phyloP scores from a whole-genome alignment of 345 rosid species.

The Acer saccharum region DNA sequence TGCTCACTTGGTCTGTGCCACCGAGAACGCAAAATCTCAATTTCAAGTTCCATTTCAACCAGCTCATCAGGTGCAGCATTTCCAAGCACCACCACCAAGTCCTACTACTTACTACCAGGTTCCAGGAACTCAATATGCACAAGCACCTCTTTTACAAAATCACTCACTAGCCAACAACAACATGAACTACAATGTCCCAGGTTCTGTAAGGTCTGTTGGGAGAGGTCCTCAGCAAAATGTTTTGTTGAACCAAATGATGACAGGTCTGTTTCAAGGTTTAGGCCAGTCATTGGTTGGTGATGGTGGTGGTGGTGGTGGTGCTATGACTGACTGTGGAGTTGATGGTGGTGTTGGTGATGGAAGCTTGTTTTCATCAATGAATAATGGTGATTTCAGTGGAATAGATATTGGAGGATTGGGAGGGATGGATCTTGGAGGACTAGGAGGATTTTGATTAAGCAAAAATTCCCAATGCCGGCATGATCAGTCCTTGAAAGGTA shows the following conservation, averaged over 20 bases:
- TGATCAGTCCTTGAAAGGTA: too few species aligned
- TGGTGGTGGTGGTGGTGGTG: not conserved
- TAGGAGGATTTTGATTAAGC: not conserved
- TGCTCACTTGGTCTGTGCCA: slow-evolving; percentile 48
- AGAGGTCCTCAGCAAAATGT: not conserved
- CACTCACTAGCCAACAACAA: not conserved
- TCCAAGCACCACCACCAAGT: slow-evolving; percentile 2
- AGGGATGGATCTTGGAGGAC: not conserved
- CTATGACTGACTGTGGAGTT: not conserved
- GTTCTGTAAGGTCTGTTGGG: not conserved
- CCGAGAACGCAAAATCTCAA: slow-evolving; percentile 3
- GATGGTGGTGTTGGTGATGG: not conserved
- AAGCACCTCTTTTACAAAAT: slow-evolving; percentile 1
- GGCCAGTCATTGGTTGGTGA: not conserved
- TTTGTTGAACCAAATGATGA: not conserved
- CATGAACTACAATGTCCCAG: not conserved
- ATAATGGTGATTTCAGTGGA: slow-evolving; percentile 5
- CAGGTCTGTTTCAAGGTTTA: not conserved
- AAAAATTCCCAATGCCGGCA: not conserved
- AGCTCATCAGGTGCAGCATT: slow-evolving; percentile 11
- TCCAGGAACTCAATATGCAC: not conserved
- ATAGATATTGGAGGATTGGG: slow-evolving; percentile 3
- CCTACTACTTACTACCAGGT: not conserved
- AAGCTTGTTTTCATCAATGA: not conserved
- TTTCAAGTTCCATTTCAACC: not conserved